phyloP scores from a whole-genome alignment of 2,329 filamentous ascomycete species.

The Gnomoniopsis sp. region DNA sequence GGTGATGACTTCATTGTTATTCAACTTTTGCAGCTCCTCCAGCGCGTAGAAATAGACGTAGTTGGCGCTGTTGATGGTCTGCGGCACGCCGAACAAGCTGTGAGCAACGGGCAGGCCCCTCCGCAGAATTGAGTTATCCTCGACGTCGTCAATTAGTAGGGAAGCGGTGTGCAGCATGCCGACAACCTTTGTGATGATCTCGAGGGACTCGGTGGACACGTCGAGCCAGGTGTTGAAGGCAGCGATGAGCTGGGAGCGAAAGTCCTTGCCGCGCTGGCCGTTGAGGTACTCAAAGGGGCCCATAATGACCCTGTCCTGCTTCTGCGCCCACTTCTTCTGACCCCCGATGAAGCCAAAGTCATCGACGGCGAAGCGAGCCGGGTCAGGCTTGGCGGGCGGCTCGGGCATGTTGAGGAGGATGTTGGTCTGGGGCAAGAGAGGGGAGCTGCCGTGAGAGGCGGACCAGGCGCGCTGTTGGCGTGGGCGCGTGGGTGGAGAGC shows the following conservation, averaged over 20 bases:
- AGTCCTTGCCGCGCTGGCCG: conserved; percentile 78
- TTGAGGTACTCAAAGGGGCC: conserved; percentile 80
- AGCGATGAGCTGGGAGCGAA: conserved; percentile 73
- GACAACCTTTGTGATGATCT: conserved; percentile 74
- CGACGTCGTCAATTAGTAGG: conserved; percentile 81
- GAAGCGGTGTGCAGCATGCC: conserved; percentile 85
- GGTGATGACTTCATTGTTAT: conserved; percentile 60
- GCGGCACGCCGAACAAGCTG: conserved; percentile 77
- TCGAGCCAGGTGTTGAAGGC: conserved; percentile 80
- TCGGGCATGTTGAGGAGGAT: conserved; percentile 34
- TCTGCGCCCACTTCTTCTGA: conserved; percentile 59
- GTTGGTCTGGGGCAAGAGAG: conserved; percentile 26
- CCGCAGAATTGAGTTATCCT: conserved; percentile 66
- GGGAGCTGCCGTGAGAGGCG: conserved; percentile 14
- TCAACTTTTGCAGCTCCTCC: conserved; percentile 68
- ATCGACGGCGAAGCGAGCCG: conserved; percentile 50
- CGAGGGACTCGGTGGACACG: conserved; percentile 66
- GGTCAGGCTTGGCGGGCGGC: conserved; percentile 40
- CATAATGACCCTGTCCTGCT: conserved; percentile 74
- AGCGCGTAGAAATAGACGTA: conserved; percentile 84
- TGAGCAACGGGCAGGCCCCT: conserved; percentile 80
- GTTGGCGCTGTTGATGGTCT: conserved; percentile 89
- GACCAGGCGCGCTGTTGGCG: conserved; percentile 22
- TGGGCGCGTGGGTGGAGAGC: conserved; percentile 21
- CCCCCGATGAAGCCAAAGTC: conserved; percentile 49